Conservation (phyloP, 768 basidiomycete genomes). For the Agaricus sinodeliciosus region DNA sequence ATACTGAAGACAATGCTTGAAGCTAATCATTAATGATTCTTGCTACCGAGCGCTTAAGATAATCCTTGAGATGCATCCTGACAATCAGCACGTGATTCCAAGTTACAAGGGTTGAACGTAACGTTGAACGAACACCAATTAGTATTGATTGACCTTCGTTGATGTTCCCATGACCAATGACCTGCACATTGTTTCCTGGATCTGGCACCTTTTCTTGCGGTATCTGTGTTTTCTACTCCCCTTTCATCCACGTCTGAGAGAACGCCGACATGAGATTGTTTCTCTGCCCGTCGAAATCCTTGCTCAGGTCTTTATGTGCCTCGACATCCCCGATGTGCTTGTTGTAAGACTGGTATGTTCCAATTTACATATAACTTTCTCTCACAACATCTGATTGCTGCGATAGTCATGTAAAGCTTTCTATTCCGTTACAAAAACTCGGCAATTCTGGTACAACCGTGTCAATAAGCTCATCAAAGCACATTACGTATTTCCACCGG, state of each 20-base stretch:
- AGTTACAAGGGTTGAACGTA: too few relatives aligned
- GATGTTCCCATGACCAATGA: background rate
- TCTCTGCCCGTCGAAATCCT: background rate
- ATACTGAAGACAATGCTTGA: too few relatives aligned
- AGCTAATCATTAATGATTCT: too few relatives aligned
- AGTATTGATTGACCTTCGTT: too few relatives aligned
- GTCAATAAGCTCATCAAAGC: background rate
- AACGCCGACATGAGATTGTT: background rate
- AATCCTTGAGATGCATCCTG: too few relatives aligned
- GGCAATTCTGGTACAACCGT: background rate
- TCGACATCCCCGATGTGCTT: background rate
- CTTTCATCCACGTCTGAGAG: background rate
- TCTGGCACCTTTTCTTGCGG: background rate
- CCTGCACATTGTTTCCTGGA: too few relatives aligned
- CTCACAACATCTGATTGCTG: conserved; percentile 29
- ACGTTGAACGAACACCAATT: too few relatives aligned
- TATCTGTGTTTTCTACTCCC: background rate
- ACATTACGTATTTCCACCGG: background rate
- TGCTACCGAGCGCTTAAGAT: too few relatives aligned
- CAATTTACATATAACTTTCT: too few relatives aligned
- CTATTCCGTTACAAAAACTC: background rate
- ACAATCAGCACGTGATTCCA: too few relatives aligned
- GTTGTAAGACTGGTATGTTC: conserved; percentile 15
- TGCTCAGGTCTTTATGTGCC: background rate
- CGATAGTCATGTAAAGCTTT: conserved; percentile 42